Conservation (phyloP, 2,329 filamentous ascomycete species). For the Aspergillus novoparasiticus region DNA sequence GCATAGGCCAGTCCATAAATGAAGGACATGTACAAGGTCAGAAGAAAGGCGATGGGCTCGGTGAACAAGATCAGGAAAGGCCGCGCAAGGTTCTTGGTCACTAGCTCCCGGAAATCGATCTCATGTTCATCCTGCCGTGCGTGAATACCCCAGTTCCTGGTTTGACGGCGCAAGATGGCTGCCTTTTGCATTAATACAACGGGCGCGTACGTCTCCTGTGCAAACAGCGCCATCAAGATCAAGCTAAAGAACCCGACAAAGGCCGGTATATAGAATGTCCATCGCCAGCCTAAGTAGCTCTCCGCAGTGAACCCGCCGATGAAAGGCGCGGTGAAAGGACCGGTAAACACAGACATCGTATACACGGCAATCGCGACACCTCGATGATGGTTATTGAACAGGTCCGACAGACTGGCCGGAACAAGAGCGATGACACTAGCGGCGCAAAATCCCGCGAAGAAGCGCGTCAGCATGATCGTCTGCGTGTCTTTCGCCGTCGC, state of each 20-base stretch:
- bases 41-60: slow-evolving; percentile 27
- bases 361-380: slow-evolving; percentile 49
- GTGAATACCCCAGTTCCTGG: slow-evolving; percentile 26
- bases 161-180: slow-evolving; percentile 22
- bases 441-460: slow-evolving; percentile 49
- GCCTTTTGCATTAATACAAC: slow-evolving; percentile 22
- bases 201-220: slow-evolving; percentile 57
- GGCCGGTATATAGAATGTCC: slow-evolving; percentile 51
- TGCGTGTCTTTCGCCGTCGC: slow-evolving; percentile 44
- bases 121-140: slow-evolving; percentile 26
- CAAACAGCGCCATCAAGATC: slow-evolving; percentile 37
- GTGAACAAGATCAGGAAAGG: slow-evolving; percentile 25
- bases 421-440: slow-evolving; percentile 45
- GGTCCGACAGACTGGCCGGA: slow-evolving; percentile 47
- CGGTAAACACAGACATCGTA: slow-evolving; percentile 49
- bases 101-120: slow-evolving; percentile 19
- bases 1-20: slow-evolving; percentile 27
- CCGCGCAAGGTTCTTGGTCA: slow-evolving; percentile 25
- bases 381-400: slow-evolving; percentile 49
- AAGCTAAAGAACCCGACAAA: slow-evolving; percentile 55
- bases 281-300: slow-evolving; percentile 51
- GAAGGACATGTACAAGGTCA: slow-evolving; percentile 30
- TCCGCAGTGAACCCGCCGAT: slow-evolving; percentile 52
- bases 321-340: slow-evolving; percentile 51
- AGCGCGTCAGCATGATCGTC: slow-evolving; percentile 43